Conservation (phyloP, 371 early-diverging fungal genomes). For the Apophysomyces ossiformis region DNA sequence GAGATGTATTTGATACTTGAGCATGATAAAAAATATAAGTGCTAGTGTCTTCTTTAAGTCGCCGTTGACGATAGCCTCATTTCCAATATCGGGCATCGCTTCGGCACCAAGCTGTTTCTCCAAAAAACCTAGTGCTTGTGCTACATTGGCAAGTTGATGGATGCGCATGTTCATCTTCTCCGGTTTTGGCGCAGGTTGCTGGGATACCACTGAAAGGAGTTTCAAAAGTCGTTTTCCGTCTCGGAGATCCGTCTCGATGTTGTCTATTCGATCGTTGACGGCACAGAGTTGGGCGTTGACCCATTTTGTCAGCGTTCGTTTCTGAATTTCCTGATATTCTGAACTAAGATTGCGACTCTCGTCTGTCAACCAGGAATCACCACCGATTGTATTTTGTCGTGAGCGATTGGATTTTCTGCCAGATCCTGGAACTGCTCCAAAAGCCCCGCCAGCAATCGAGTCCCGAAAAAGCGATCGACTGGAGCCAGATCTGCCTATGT, state of each 20-base stretch:
- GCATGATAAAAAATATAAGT: conserved; percentile 78
- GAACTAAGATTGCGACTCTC: conserved; percentile 40
- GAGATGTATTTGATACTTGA: conserved; percentile 64
- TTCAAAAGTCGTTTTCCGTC: conserved; percentile 66
- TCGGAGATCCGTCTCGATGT: conserved; percentile 62
- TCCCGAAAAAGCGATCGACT: conserved; percentile 26
- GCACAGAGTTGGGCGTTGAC: conserved; percentile 74
- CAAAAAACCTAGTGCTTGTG: conserved; percentile 71
- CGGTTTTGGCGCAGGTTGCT: conserved; percentile 52
- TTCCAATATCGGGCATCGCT: conserved; percentile 74
- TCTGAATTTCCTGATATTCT: conserved; percentile 67
- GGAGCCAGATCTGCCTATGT: conserved; percentile 25
- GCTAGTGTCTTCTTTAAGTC: conserved; percentile 84
- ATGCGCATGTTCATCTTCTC: conserved; percentile 71
- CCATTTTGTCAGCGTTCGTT: conserved; percentile 83
- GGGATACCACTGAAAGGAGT: conserved; percentile 59
- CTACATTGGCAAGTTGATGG: conserved; percentile 82
- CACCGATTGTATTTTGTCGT: conserved; percentile 10
- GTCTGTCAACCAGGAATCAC: conserved; percentile 25
- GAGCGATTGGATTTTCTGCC: conserved; percentile 15
- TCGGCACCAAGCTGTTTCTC: conserved; percentile 62
- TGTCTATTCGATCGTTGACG: conserved; percentile 35
- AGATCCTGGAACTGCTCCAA: conserved; percentile 17
- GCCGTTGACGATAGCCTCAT: conserved; percentile 84
- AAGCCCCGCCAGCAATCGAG: neutral